Base-by-base conservation (phyloP, 2,329 filamentous ascomycete species). In the Lasiodiplodia citricola region DNA sequence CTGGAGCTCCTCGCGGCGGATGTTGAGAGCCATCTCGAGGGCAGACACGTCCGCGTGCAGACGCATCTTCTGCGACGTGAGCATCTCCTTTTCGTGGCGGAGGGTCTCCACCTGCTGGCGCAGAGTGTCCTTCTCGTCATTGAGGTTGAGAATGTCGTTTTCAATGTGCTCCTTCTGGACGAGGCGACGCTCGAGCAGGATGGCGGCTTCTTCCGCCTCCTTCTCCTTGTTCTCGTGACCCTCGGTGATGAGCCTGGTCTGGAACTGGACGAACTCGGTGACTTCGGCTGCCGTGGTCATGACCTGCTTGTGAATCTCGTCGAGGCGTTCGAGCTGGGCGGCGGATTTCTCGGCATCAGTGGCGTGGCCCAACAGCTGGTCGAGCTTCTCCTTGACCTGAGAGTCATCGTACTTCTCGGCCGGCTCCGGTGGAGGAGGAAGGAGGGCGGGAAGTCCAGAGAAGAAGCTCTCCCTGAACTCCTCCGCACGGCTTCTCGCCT, bases 1-100 rank as follows among this genome's bases (percentile, higher is more conserved):
- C 56, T 93, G 89, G 69, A 99, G 88, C 81, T 98, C 96, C 73
- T 98, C 95, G 55, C 93, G 91, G 67, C 96, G 91, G 68, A 98
- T 90, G 21, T 91, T 89, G 37, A 98, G 87, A 0, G 96, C 95
- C 10, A 93, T 98, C 78, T 98, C 93, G 2, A 99, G 87, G 10
- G 93, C 92, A 5, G 94, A 94, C 0, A 99, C 90, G 73, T 99
- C 94, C 28, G 93, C 93, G 11, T 89, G 89, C 35, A 97, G 85
- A 68, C 91, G 88, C 56, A 90, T 89, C 83, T 94, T 97, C 75
- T 96, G 92, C 68, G 90, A 87, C 14, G 87, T 85, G 67, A 98
- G 84, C 63, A 89, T 88, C 70, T 97, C 93, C 70, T 92, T 89
- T 75, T 96, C 92, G 0, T 83, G 84, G 64, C 87, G 86, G 31